phyloP scores from a whole-genome alignment of 768 basidiomycete genomes.

The Hericium erinaceus region DNA sequence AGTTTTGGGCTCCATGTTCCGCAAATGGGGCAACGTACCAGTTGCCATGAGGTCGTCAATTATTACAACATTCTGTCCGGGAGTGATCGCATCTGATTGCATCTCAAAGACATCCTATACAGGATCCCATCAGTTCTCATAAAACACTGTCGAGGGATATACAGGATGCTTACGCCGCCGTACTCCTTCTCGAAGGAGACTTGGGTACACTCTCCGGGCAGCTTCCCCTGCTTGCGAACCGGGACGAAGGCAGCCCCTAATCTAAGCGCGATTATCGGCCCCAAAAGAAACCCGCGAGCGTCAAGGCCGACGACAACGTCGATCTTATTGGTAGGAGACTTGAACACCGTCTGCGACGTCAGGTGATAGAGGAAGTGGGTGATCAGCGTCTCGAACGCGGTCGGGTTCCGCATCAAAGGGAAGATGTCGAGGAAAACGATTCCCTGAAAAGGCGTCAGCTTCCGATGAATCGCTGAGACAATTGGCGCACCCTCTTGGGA shows the following conservation, averaged over 20 bases:
- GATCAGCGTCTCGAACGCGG: conserved; percentile 84
- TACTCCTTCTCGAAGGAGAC: conserved; percentile 90
- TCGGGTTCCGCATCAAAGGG: conserved; percentile 79
- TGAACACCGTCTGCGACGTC: conserved; percentile 64
- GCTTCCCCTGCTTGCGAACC: conserved; percentile 87
- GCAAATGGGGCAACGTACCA: conserved; percentile 37
- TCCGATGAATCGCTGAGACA: neutral
- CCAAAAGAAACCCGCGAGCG: conserved; percentile 91
- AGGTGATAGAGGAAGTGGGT: conserved; percentile 83
- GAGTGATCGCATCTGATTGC: conserved; percentile 76
- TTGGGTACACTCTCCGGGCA: conserved; percentile 77
- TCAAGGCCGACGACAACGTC: conserved; percentile 94
- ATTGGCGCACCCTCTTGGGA: conserved; percentile 67
- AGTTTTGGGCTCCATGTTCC: neutral
- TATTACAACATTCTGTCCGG: conserved; percentile 77
- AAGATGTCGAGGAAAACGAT: conserved; percentile 92
- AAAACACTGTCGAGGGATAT: neutral
- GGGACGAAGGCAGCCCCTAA: conserved; percentile 94
- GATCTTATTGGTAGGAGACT: conserved; percentile 53
- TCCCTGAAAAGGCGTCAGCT: conserved; percentile 41
- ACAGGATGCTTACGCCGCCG: conserved; percentile 48
- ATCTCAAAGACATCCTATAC: conserved; percentile 92
- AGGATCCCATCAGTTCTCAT: neutral
- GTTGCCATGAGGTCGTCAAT: conserved; percentile 96
- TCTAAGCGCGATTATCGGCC: conserved; percentile 84